A percentile compares a stretch with the other conserved stretches of the same genome.
These are phyloP conservation scores for Ascochyta rabiei DNA, from an alignment of 2,329 filamentous ascomycete species.

Conservation along the genomic window DNA sequence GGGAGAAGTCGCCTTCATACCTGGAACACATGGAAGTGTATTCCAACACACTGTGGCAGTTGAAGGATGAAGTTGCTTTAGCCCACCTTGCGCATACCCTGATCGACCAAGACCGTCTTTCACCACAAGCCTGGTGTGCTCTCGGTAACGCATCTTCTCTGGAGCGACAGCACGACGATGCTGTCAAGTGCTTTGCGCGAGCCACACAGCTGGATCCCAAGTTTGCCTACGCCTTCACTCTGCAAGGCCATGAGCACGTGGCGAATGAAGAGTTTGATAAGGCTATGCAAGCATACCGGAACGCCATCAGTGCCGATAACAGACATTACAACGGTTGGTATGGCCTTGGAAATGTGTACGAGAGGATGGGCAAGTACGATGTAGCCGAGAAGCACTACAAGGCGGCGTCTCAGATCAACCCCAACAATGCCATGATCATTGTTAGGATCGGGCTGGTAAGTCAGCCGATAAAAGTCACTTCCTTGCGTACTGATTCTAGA, in stretches of 20 bases:
- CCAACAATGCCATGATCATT: slow-evolving; percentile 88
- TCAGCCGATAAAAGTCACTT: neutral
- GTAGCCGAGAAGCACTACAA: slow-evolving; percentile 92
- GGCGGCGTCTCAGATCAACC: slow-evolving; percentile 86
- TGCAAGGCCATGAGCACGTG: slow-evolving; percentile 95
- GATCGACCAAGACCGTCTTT: slow-evolving; percentile 83
- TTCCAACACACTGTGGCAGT: slow-evolving; percentile 97
- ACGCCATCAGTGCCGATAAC: slow-evolving; percentile 82
- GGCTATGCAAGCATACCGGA: slow-evolving; percentile 83
- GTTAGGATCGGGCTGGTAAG: slow-evolving; percentile 86
- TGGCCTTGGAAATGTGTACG: slow-evolving; percentile 79
- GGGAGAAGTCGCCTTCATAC: slow-evolving; percentile 78
- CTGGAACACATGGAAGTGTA: slow-evolving; percentile 98
- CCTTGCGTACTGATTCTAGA: neutral
- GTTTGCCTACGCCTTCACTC: slow-evolving; percentile 93
- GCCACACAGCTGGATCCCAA: slow-evolving; percentile 88
- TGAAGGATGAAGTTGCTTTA: slow-evolving; percentile 89
- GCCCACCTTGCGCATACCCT: slow-evolving; percentile 92
- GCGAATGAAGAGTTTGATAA: slow-evolving; percentile 98
- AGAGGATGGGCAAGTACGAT: slow-evolving; percentile 88
- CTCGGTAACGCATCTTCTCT: slow-evolving; percentile 94
- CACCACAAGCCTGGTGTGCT: slow-evolving; percentile 94
- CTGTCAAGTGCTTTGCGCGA: slow-evolving; percentile 90
- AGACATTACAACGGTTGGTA: slow-evolving; percentile 99
- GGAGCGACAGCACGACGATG: slow-evolving; percentile 90